Conservation (phyloP, 495 filamentous ascomycete species). For the Trichoderma orchidacearum region DNA sequence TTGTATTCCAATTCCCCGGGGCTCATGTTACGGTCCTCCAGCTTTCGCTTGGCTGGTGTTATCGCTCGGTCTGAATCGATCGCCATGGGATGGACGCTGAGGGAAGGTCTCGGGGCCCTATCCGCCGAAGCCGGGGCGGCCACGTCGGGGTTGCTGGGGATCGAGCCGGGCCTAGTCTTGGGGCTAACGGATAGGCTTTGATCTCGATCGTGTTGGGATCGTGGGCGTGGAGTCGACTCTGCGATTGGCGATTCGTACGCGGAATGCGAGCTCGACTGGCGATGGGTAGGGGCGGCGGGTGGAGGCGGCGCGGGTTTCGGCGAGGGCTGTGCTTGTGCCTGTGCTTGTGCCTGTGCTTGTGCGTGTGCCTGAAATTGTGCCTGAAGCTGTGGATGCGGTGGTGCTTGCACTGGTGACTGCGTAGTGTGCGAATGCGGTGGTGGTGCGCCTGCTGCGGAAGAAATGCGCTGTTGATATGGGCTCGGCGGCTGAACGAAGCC, state of each 20-base stretch:
- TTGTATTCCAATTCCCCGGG: conserved; percentile 30
- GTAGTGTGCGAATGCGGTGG: conserved; percentile 4
- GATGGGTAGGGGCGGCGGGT: conserved; percentile 28
- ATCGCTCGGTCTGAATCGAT: conserved; percentile 16
- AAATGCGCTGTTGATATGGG: conserved; percentile 38
- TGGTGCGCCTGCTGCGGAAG: conserved; percentile 19
- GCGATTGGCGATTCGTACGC: conserved; percentile 22
- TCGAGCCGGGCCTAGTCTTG: conserved; percentile 43
- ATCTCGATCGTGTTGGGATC: conserved; percentile 38
- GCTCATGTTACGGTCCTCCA: conserved; percentile 33
- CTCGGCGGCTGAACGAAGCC: conserved; percentile 33
- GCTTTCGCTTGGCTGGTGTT: conserved; percentile 38
- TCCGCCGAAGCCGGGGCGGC: conserved; percentile 12
- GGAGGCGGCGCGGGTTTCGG: neutral
- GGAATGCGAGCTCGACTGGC: conserved; percentile 31
- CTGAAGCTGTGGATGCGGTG: neutral
- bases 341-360: neutral
- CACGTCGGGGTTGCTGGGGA: conserved; percentile 21
- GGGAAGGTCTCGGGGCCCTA: neutral
- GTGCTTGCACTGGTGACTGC: conserved; percentile 11
- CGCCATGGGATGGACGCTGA: conserved; percentile 9
- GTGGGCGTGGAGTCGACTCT: conserved; percentile 18
- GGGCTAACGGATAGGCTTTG: conserved; percentile 50
- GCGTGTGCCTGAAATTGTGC: neutral
- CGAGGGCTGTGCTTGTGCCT: conserved; percentile 1